Base-by-base conservation (phyloP, 768 basidiomycete genomes). In the Calocera viscosa region DNA sequence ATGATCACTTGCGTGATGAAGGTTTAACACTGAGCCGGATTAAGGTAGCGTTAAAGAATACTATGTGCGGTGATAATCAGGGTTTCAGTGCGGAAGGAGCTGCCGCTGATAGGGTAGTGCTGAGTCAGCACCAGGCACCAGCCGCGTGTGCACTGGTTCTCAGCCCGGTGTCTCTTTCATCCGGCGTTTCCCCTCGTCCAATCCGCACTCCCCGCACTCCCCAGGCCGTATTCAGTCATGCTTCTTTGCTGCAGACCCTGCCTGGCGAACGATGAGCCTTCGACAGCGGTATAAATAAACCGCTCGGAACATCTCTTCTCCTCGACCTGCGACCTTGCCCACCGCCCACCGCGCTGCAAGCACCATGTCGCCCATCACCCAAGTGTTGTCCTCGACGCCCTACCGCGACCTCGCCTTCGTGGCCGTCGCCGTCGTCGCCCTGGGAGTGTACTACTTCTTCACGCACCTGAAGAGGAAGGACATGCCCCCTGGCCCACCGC, bases 401-500 rank as follows among this genome's bases (percentile, higher is more conserved):
- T 28, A 60, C 26, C 53, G 53, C 30, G 53, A 60, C 30, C 14
- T 60, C 22, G 53, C 53, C 53, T 32, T 60, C 30, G 53, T 32
- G 26, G 53, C 26, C 24, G 53, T 60, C 30, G 53, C 53, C 2
- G 26, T 60, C 14, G 30, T 32, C 10, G 53, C 14, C 14, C 30
- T 60, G 10, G 53, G 2, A 2, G 53, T 60, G 26, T 60, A 60
- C 30, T 60, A 60, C 53, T 60, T 16, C 53, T 22, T 60, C 53
- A 60, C 53, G 7, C 53, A 60, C 53, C 53, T 60, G 53, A 60
- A 60, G 53, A 14, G 53, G 53, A 60, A 60, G 53, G 53, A 60
- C 53, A 60, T 69, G 82, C 81, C 81, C 28, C 81, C 81, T 0
- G 81, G 81, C 1, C 81, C 81, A 43, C 70, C 75, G 1, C 79